Conservation (phyloP, 345 rosid species). For the Citrus sp. region DNA sequence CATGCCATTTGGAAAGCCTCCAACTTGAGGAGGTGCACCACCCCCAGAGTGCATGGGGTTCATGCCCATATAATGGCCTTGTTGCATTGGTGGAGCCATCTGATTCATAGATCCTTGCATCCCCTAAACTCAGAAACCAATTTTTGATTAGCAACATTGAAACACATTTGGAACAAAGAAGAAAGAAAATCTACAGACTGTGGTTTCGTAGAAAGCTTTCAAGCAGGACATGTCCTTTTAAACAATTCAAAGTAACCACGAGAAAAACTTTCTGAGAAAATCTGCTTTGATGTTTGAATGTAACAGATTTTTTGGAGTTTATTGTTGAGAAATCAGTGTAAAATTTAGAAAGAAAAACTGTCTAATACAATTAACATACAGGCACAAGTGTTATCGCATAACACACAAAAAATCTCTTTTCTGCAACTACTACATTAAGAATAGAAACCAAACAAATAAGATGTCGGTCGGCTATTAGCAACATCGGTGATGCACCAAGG, state of each 20-base stretch:
- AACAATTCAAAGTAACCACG: background rate
- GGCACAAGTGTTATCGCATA: background rate
- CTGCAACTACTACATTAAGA: background rate
- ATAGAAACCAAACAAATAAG: background rate
- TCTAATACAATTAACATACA: background rate
- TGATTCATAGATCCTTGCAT: constrained; percentile 82
- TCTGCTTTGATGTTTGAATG: background rate
- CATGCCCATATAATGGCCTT: constrained; percentile 85
- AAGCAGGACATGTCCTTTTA: background rate
- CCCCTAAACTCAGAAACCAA: constrained; percentile 39
- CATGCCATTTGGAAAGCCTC: constrained; percentile 66
- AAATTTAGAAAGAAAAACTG: background rate
- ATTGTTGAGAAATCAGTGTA: background rate
- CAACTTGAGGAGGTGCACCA: constrained; percentile 49
- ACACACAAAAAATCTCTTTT: background rate
- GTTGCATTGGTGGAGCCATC: constrained; percentile 72
- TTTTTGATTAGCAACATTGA: background rate
- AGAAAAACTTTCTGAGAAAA: background rate
- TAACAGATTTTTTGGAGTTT: no score
- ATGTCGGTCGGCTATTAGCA: background rate
- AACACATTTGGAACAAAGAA: background rate
- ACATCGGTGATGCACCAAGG: background rate
- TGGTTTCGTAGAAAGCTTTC: background rate
- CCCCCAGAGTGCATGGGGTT: constrained; percentile 58
- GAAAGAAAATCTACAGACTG: background rate